Evolutionary conservation across 768 basidiomycete species (phyloP), one percentile per base, ranked within the genome.

Genomic region (Suillus hirtellus): DNA sequence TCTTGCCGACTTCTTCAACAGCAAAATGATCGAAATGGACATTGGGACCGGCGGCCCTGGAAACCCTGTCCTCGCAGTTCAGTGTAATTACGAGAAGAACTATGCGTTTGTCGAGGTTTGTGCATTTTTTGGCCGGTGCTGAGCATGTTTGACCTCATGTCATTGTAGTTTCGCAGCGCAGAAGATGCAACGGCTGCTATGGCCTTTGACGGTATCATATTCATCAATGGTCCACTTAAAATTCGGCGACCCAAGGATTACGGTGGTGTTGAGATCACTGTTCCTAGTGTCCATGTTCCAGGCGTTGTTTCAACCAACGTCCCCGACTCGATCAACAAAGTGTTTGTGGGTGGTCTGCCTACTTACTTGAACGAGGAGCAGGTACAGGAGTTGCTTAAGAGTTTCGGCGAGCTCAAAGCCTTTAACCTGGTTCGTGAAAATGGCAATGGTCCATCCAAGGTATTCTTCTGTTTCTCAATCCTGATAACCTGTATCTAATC

Each of bases 341-440:
- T 99, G 60, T 99, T 99, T 71, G 91, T 99, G 64, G 97, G 97
- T 49, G 96, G 96, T 60, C 80, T 99, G 62, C 97, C 97, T 17
- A 85, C 92, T 24, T 98, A 99, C 75, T 86, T 99, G 55, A 96
- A 93, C 70, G 97, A 99, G 76, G 97, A 97, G 72, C 96, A 99
- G 78, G 97, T 99, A 64, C 94, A 96, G 88, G 97, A 99, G 75
- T 75, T 99, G 38, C 82, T 99, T 66, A 98, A 95, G 82, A 94
- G 89, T 72, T 99, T 99, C 72, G 97, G 97, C 63, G 97, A 99
- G 65, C 85, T 99, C 58, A 95, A 93, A 75, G 94, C 95, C 10
- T 99, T 99, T 86, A 99, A 99, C 73, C 84, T 99, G 53, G 97
- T 99, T 63, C 89, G 97, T 65, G 97, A 99, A 76, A 93, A 92